Evolutionary conservation across 305 asterid genomes (phyloP).

Genomic region (Ajuga reptans): DNA sequence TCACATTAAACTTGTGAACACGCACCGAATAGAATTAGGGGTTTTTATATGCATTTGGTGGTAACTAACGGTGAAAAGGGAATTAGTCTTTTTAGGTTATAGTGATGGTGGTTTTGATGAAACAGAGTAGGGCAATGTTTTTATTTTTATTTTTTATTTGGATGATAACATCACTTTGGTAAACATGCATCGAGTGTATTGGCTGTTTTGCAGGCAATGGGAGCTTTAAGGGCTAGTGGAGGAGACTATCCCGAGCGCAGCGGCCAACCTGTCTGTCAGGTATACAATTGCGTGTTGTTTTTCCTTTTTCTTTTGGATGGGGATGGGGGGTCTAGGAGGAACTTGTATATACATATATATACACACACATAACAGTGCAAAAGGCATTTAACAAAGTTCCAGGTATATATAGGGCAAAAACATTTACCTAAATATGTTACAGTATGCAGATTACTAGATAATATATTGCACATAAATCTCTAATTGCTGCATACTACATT

Average conservation of each 20-base stretch:
- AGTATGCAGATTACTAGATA: background rate
- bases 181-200: constrained; percentile 8
- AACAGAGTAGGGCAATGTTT: background rate
- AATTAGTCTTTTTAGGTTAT: constrained; percentile 5
- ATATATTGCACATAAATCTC: background rate
- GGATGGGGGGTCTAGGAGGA: background rate
- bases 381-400: background rate
- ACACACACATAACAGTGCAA: background rate
- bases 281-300: constrained; percentile 24
- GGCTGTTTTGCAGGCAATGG: constrained; percentile 46
- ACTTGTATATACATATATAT: background rate
- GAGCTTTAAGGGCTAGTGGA: constrained; percentile 53
- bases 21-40: constrained; percentile 8
- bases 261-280: constrained; percentile 91
- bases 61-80: constrained; percentile 2
- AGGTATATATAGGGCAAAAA: background rate
- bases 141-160: background rate
- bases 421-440: background rate
- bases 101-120: constrained; percentile 7
- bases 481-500: background rate
- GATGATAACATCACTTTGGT: constrained; percentile 12
- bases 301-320: background rate
- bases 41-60: background rate
- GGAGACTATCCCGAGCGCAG: constrained; percentile 68
- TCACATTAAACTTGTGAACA: constrained; percentile 13